Conservation (phyloP, 805 yeast genomes). For the Cyberlindnera sargentensis region DNA sequence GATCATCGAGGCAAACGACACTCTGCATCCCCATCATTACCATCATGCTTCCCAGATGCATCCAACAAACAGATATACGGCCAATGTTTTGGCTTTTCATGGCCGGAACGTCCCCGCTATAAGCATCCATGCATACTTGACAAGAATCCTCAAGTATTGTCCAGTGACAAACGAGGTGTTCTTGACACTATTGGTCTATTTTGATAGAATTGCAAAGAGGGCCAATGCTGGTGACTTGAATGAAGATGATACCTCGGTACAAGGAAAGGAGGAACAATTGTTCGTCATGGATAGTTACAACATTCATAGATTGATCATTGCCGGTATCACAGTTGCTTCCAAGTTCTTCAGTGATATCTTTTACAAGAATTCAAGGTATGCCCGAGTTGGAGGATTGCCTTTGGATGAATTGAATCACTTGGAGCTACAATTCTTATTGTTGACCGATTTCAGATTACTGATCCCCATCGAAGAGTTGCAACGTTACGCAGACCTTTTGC, state of each 20-base stretch:
- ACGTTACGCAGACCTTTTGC: constrained; percentile 77
- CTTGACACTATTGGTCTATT: constrained; percentile 80
- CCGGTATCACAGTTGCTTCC: constrained; percentile 92
- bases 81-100: constrained; percentile 81
- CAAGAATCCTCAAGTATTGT: constrained; percentile 90
- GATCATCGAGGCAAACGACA: constrained; percentile 86
- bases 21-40: constrained; percentile 53
- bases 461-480: constrained; percentile 88
- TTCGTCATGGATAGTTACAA: constrained; percentile 96
- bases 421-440: constrained; percentile 79
- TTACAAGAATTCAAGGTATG: constrained; percentile 89
- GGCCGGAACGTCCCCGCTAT: constrained; percentile 98
- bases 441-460: constrained; percentile 81
- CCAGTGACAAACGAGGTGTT: constrained; percentile 98
- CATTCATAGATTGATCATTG: constrained; percentile 87
- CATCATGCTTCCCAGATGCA: constrained; percentile 24
- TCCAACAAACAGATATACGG: constrained; percentile 41
- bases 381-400: constrained; percentile 93
- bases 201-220: constrained; percentile 86
- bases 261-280: constrained; percentile 41
- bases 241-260: constrained; percentile 12
- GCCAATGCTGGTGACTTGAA: constrained; percentile 47
- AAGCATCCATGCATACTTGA: constrained; percentile 78
- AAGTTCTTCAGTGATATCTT: constrained; percentile 93
- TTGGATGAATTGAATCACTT: constrained; percentile 87